Conservation (phyloP, 768 basidiomycete genomes). For the Pseudohyphozyma bogoriensis region DNA sequence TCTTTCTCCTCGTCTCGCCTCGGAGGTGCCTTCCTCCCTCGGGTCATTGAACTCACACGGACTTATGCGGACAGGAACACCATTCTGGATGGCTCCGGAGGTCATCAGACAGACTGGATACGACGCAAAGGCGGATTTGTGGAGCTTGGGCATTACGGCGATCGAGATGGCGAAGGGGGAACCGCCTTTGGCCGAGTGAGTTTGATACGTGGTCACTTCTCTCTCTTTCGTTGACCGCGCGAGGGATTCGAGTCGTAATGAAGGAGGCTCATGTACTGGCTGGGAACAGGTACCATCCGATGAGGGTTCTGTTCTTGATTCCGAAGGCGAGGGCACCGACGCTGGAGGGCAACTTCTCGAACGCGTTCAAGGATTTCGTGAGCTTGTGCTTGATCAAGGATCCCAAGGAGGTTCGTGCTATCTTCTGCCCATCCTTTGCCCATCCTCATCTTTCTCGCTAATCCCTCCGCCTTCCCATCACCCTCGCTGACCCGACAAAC, state of each 20-base stretch:
- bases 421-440: background rate
- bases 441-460: background rate
- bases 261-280: too few species aligned
- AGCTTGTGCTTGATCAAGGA: constrained; percentile 85
- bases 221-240: too few species aligned
- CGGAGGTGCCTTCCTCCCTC: background rate
- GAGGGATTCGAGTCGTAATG: too few species aligned
- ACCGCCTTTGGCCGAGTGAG: constrained; percentile 86
- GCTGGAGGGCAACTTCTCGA: constrained; percentile 73
- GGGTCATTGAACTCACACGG: constrained; percentile 34
- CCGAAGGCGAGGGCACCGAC: constrained; percentile 90
- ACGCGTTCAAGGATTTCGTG: constrained; percentile 88
- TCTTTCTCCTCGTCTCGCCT: too few species aligned
- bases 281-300: constrained; percentile 99
- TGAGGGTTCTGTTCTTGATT: constrained; percentile 95
- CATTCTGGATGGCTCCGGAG: constrained; percentile 98
- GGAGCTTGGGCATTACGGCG: constrained; percentile 95
- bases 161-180: constrained; percentile 91
- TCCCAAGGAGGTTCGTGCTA: constrained; percentile 51
- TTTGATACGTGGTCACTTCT: too few species aligned
- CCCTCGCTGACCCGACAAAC: constrained; percentile 11
- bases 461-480: background rate
- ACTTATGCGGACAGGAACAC: constrained; percentile 48
- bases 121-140: constrained; percentile 91
- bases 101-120: constrained; percentile 96